These are phyloP conservation scores for Begonia peltatifolia DNA, from an alignment of 306 rosid species.

Conservation along the genomic window DNA sequence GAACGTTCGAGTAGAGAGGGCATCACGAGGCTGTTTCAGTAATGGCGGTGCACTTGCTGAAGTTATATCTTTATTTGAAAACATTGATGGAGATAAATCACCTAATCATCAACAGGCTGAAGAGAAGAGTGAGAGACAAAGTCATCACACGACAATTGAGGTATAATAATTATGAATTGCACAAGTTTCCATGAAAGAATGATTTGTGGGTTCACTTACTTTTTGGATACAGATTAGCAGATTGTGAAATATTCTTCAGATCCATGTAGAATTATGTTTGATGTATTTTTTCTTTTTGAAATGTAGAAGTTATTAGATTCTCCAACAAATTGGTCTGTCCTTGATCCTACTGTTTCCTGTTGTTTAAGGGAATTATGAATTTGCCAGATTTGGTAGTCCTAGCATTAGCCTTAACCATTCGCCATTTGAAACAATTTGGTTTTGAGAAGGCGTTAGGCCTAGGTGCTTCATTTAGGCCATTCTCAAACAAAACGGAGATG, in stretches of 20 bases:
- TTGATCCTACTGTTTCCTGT: slow-evolving; percentile 10
- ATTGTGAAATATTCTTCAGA: too few relatives aligned
- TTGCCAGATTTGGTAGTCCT: slow-evolving; percentile 72
- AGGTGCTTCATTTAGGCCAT: slow-evolving; percentile 75
- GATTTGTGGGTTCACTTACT: too few relatives aligned
- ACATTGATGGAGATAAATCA: slow-evolving; percentile 19
- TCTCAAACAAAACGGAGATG: slow-evolving; percentile 66
- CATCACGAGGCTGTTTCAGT: slow-evolving; percentile 45
- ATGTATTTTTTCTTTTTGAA: slow-evolving; percentile 10
- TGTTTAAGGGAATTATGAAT: slow-evolving; percentile 52
- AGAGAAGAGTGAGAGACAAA: slow-evolving; percentile 21
- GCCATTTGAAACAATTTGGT: slow-evolving; percentile 76
- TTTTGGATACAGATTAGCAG: too few relatives aligned
- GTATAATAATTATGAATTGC: slow-evolving; percentile 13
- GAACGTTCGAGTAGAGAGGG: slow-evolving; percentile 66
- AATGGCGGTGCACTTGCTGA: slow-evolving; percentile 83
- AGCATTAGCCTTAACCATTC: slow-evolving; percentile 72
- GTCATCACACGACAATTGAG: slow-evolving; percentile 41
- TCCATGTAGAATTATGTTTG: background rate
- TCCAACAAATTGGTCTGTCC: background rate
- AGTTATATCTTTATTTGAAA: slow-evolving; percentile 58
- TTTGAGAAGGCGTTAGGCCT: slow-evolving; percentile 54
- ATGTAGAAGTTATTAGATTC: background rate
- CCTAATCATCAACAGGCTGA: slow-evolving; percentile 19
- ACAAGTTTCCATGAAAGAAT: too few relatives aligned